Percentiles rank a stretch among this genome's conserved stretches.
phyloP scores from a whole-genome alignment of 2,329 filamentous ascomycete species.

The Escovopsis sp. region DNA sequence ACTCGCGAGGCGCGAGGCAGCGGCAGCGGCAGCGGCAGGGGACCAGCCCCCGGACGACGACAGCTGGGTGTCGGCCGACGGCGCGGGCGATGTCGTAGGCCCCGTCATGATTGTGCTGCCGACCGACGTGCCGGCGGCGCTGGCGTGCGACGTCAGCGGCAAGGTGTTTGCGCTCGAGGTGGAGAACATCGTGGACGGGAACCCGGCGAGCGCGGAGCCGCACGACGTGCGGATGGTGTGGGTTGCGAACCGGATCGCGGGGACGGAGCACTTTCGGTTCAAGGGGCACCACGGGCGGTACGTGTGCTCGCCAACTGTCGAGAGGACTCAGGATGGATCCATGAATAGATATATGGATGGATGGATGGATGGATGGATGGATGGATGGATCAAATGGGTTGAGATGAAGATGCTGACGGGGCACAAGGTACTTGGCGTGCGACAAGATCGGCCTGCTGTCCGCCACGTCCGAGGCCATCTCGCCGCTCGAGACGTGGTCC shows the following conservation, averaged over 20 bases:
- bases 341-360: no score
- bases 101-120: constrained; percentile 74
- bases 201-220: constrained; percentile 75
- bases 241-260: constrained; percentile 71
- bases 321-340: no score
- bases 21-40: constrained; percentile 6
- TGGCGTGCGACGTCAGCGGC: constrained; percentile 76
- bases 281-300: constrained; percentile 82
- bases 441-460: constrained; percentile 69
- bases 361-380: no score
- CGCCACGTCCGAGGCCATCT: constrained; percentile 68
- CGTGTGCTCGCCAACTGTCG: no score
- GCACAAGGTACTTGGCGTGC: constrained; percentile 63
- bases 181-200: constrained; percentile 77
- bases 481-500: constrained; percentile 67
- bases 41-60: constrained; percentile 47
- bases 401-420: constrained; percentile 1
- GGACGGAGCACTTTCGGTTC: constrained; percentile 69
- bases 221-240: constrained; percentile 95
- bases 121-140: constrained; percentile 54
- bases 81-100: constrained; percentile 57
- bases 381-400: no score
- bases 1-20: no score
- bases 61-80: constrained; percentile 81
- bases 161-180: constrained; percentile 70